phyloP scores from a whole-genome alignment of 306 rosid species.

The Carpinus viminea region DNA sequence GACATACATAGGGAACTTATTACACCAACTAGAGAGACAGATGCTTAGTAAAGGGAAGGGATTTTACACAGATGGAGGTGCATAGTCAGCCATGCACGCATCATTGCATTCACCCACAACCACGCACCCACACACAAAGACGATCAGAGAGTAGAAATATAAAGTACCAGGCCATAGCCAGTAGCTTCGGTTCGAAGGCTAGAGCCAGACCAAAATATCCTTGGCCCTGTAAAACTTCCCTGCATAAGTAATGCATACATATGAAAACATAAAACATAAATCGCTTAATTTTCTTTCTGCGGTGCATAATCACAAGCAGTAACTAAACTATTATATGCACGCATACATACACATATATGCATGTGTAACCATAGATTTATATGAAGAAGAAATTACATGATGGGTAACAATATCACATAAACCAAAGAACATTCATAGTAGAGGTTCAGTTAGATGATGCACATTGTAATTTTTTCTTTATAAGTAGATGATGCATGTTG shows the following conservation, averaged over 20 bases:
- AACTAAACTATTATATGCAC: background rate
- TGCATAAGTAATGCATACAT: conserved; percentile 66
- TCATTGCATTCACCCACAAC: conserved; percentile 17
- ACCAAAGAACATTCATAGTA: background rate
- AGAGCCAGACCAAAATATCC: conserved; percentile 99
- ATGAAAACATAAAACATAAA: conserved; percentile 40
- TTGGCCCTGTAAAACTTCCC: conserved; percentile 99
- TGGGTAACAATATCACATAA: too few species aligned
- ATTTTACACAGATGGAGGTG: conserved; percentile 1
- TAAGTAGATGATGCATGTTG: conserved; percentile 1
- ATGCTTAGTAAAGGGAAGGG: background rate
- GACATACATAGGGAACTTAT: conserved; percentile 11
- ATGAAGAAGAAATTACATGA: background rate
- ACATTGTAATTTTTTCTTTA: too few species aligned
- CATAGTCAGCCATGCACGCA: conserved; percentile 13
- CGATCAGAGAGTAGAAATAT: conserved; percentile 30
- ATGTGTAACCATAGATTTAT: background rate
- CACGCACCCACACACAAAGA: conserved; percentile 19
- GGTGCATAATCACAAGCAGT: conserved; percentile 16
- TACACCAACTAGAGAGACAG: conserved; percentile 5
- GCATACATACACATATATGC: background rate
- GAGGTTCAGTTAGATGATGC: background rate
- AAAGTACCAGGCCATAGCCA: conserved; percentile 96
- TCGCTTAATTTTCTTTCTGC: conserved; percentile 24
- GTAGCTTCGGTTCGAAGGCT: conserved; percentile 99